Evolutionary conservation across 1,284 basidiomycete genomes (phyloP).

Genomic region (Malassezia cuniculi): DNA sequence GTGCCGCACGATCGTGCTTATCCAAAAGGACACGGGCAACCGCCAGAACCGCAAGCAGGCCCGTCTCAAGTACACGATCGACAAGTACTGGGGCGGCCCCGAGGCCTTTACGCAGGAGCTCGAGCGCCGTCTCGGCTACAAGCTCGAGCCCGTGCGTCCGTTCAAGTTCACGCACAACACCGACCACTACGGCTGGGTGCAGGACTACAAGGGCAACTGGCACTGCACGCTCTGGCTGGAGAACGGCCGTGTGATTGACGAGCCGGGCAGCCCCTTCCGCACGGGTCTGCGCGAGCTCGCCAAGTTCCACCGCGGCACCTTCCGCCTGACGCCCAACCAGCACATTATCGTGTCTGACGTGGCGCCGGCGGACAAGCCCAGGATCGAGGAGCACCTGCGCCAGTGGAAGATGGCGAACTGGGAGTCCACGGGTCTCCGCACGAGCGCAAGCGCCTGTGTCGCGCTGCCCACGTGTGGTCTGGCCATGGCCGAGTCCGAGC

Average conservation of each 20-base stretch:
- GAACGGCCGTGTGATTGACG: slow-evolving; percentile 91
- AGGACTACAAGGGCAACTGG: slow-evolving; percentile 72
- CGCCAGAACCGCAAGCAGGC: slow-evolving; percentile 53
- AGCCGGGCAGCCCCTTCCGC: slow-evolving; percentile 80
- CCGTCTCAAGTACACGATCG: slow-evolving; percentile 82
- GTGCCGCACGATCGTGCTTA: slow-evolving; percentile 83
- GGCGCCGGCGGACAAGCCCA: slow-evolving; percentile 51
- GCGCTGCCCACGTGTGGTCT: slow-evolving; percentile 89
- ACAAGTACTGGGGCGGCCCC: slow-evolving; percentile 61
- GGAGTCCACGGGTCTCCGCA: slow-evolving; percentile 63
- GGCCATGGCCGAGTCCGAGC: slow-evolving; percentile 86
- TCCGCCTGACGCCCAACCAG: slow-evolving; percentile 77
- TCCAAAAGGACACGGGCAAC: slow-evolving; percentile 91
- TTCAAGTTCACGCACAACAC: slow-evolving; percentile 79
- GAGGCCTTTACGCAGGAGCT: slow-evolving; percentile 65
- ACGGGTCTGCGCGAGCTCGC: slow-evolving; percentile 82
- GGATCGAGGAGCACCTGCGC: slow-evolving; percentile 65
- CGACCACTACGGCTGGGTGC: slow-evolving; percentile 86
- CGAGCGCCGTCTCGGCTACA: slow-evolving; percentile 73
- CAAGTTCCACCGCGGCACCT: slow-evolving; percentile 79
- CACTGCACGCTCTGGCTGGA: slow-evolving; percentile 93
- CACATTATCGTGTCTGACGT: slow-evolving; percentile 83
- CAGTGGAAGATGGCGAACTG: slow-evolving; percentile 87
- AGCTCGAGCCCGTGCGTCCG: slow-evolving; percentile 56
- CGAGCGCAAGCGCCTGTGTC: slow-evolving; percentile 61